Conservation (phyloP, 768 basidiomycete genomes). For the Rhizopogon vesiculosus region DNA sequence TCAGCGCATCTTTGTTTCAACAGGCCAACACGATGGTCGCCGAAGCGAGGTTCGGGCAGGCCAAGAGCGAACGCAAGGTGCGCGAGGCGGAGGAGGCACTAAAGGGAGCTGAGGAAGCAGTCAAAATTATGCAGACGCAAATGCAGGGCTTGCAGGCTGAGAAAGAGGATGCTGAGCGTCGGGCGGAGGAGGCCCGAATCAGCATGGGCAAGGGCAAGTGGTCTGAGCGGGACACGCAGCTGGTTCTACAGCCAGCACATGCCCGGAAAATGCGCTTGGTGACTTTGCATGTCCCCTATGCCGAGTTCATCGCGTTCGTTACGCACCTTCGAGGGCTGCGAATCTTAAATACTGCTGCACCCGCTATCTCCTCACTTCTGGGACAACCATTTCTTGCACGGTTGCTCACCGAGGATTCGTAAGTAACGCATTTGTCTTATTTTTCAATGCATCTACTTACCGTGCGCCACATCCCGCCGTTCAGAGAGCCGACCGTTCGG, state of each 20-base stretch:
- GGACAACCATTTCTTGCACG: slow-evolving; percentile 76
- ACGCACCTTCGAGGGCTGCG: slow-evolving; percentile 72
- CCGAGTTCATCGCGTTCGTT: slow-evolving; percentile 77
- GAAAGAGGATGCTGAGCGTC: slow-evolving; percentile 56
- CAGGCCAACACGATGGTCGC: slow-evolving; percentile 99
- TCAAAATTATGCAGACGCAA: slow-evolving; percentile 78
- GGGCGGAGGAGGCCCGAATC: slow-evolving; percentile 42
- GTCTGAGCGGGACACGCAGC: slow-evolving; percentile 36
- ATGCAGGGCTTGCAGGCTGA: slow-evolving; percentile 73
- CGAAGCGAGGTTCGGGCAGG: slow-evolving; percentile 68
- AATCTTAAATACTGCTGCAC: slow-evolving; percentile 49
- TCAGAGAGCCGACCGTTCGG: slow-evolving; percentile 86
- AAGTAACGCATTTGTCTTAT: slow-evolving; percentile 31
- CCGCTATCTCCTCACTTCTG: slow-evolving; percentile 70
- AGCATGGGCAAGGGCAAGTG: slow-evolving; percentile 69
- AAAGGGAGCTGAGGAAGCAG: slow-evolving; percentile 81
- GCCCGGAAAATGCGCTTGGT: slow-evolving; percentile 42
- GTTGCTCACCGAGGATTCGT: slow-evolving; percentile 81
- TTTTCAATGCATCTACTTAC: slow-evolving; percentile 6
- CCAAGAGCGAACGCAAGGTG: slow-evolving; percentile 69
- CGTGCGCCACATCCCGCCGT: not conserved
- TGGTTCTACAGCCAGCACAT: slow-evolving; percentile 15
- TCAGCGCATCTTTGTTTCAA: slow-evolving; percentile 84
- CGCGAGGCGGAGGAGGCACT: slow-evolving; percentile 73
- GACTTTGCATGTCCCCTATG: slow-evolving; percentile 69